Evolutionary conservation across 73 alveolate species (phyloP), one percentile per base, ranked within the genome.

Genomic region (Symbiodinium natans): DNA sequence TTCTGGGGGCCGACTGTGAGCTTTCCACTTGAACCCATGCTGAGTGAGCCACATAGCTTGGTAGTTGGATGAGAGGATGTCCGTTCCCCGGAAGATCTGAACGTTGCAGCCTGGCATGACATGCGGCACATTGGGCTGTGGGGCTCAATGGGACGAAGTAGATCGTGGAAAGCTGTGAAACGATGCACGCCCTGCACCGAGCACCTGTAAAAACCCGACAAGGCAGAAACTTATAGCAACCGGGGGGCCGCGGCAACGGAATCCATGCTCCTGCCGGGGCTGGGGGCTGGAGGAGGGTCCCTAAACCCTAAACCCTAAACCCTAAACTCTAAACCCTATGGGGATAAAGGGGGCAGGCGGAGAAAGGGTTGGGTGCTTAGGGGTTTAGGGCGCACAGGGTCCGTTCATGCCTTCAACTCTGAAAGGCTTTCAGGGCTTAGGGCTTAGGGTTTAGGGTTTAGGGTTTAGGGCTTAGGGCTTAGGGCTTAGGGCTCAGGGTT

Each of bases 21-120:
- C n/a, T n/a, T n/a, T n/a, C n/a, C n/a, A n/a, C n/a, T n/a, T n/a
- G n/a, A n/a, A n/a, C n/a, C n/a, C n/a, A 3, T 1, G 77, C 77
- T 59, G 77, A 27, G 77, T 17, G 77, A n/a, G 34, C n/a, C 31
- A 27, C 77, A 88, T 88, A 41, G 95, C 95, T 88, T 88, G 95
- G 86, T 88, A 88, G 74, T 88, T 88, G 85, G 95, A 88, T 59
- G 95, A 88, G 82, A 88, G 75, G 75, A 88, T 88, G 95, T 88
- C 95, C 42, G 95, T 59, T 82, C 86, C 95, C n/a, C 75, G 71
- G 86, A 88, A 88, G 43, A 88, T 88, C 86, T 86, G 75, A 3
- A 42, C 42, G 36, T 88, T 88, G 86, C 95, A 88, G 84, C 95
- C 95, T 86, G 33, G n/a, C 77, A 46, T 6, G 59, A 46, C 59